Base-by-base conservation (phyloP, 441 rosid genomes). In the Euphorbia corollata region DNA sequence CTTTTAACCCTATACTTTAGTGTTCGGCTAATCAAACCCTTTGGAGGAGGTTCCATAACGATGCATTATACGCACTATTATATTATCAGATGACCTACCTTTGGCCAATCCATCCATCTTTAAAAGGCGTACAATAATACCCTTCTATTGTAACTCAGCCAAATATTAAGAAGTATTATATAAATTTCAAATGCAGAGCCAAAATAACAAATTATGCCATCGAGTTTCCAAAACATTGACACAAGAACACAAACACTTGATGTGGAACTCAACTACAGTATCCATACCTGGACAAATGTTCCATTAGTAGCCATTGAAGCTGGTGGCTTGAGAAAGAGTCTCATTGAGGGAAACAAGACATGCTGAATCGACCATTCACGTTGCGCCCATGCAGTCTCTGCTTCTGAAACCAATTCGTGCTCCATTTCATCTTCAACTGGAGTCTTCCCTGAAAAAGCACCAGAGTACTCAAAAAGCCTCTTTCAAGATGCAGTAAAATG, bases 331-430 rank as follows among this genome's bases (percentile, higher is more conserved):
- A 93, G 77, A 80, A 93, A 93, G 65, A 93, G 86, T 80, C 90
- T 89, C 85, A 91, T 77, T 56, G 99, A 79, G 2, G 99, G 93
- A 81, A 93, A 87, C 79, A 93, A 72, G 63, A 93, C 91, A 69
- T 93, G 99, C 78, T 89, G 97, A 73, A 89, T 87, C 34, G 93
- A 86, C 97, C 99, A 93, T 79, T 93, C 97, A 63, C 95, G 96
- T 76, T 87, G 96, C 58, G 94, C 84, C 98, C 98, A 92, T 36
- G 93, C 89, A 60, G 80, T 79, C 79, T 90, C 85, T 68, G 97
- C 98, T 78, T 92, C 97, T 3, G 86, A 74, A 30, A 92, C 70
- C 61, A 90, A 81, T 68, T 85, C 82, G 7, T 83, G 86, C 64
- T 93, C 96, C 32, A 27, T 27, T 27, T 27, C 32, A 27, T 27